Evolutionary conservation across 495 filamentous ascomycete species (phyloP), one percentile per base, ranked within the genome.

Genomic region (Penicillium simplicissimum): DNA sequence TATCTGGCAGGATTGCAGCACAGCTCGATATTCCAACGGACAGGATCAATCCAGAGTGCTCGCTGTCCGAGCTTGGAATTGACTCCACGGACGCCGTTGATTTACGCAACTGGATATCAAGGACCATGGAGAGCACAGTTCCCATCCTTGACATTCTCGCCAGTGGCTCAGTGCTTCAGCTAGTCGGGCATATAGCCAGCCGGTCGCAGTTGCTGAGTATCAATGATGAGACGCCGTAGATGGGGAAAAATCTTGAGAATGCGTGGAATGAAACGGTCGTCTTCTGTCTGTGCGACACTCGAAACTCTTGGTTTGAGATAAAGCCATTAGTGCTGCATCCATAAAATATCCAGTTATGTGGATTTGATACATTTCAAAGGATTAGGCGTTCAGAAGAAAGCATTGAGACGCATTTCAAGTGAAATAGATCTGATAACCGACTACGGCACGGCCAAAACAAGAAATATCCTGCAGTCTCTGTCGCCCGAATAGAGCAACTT

Each of bases 71-170:
- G 19, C 61, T 79, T 15, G 81, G 81, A 0, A 61, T 82, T 17
- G 81, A 84, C 43, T 81, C 77, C 2, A 69, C 81, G 23, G 74
- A 82, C 5, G 74, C 75, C 0, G 73, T 83, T 37, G 81, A 83
- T 60, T 40, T 84, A 45, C 66, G 80, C 8, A 72, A 68, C 23
- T 84, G 81, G 80, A 74, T 69, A 28, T 57, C 54, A 5, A 58
- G 59, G 17, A 61, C 35, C 6, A 61, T 69, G 58, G 64, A 62
- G 1, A 64, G 60, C 17, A 60, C 61, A 13, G 48, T 73, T 4
- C 60, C 70, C 1, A 66, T 73, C 37, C n/a, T 73, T 58, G 66
- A 73, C 51, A 71, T 73, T 15, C 43, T 73, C 45, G 66, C 63
- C 2, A 71, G 57, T 62, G 57, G 35, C 5, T 69, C 70, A 11